phyloP scores from a whole-genome alignment of 768 basidiomycete genomes.

The Peribolospora kevripleyi region DNA sequence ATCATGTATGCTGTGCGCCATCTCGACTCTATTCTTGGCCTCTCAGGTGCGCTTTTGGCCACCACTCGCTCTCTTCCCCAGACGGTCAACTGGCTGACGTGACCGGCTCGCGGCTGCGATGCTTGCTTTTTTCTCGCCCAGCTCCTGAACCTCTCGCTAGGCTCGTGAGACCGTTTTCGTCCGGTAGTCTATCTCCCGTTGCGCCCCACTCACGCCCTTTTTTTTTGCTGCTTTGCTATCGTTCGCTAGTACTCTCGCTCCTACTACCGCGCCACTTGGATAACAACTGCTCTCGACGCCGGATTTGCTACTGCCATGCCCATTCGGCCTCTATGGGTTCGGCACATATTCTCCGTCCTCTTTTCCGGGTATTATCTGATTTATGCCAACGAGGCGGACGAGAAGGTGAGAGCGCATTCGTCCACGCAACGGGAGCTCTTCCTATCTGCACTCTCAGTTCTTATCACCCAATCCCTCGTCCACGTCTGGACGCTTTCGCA shows the following conservation, averaged over 20 bases:
- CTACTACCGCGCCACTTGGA: constrained; percentile 91
- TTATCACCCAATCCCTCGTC: neutral
- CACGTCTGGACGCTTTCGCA: constrained; percentile 17
- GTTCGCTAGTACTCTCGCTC: constrained; percentile 52
- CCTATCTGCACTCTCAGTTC: neutral
- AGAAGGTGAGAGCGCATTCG: constrained; percentile 40
- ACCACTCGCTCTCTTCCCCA: neutral
- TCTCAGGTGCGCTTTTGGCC: constrained; percentile 35
- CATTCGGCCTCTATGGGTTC: constrained; percentile 72
- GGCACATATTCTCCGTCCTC: constrained; percentile 58
- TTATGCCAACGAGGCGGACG: constrained; percentile 74
- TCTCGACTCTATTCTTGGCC: constrained; percentile 58
- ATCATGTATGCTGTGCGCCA: constrained; percentile 59
- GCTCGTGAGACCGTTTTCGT: constrained; percentile 28
- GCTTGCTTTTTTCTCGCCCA: constrained; percentile 17
- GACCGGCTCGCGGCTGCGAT: constrained; percentile 5
- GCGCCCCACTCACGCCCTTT: neutral
- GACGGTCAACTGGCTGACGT: constrained; percentile 1
- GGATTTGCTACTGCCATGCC: constrained; percentile 91
- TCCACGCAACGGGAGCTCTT: neutral
- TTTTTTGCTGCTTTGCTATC: constrained; percentile 1
- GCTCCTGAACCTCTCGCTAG: constrained; percentile 82
- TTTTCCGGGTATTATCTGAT: constrained; percentile 74
- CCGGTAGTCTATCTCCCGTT: neutral
- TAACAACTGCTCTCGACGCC: constrained; percentile 70